Evolutionary conservation across 108 stramenopile genomes (phyloP).

Genomic region (Skeletonema tropicum): DNA sequence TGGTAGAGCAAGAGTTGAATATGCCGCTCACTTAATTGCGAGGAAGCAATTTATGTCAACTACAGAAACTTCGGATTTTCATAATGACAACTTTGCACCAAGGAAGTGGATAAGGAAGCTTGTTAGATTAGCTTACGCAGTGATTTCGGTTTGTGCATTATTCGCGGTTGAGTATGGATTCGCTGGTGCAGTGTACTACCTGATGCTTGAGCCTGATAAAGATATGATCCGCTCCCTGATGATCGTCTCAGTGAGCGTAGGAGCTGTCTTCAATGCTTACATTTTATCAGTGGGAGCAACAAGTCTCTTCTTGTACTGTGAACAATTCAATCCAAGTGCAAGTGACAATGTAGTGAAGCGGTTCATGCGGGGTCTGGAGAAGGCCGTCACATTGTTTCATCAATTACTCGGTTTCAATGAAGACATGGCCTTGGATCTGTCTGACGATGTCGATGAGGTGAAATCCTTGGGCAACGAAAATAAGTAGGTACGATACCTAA

Average conservation of each 20-base stretch:
- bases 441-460: constrained; percentile 15
- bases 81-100: constrained; percentile 38
- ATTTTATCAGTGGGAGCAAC: constrained; percentile 24
- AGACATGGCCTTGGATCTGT: constrained; percentile 33
- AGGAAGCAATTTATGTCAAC: constrained; percentile 47
- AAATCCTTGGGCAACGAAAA: neutral
- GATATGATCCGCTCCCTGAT: constrained; percentile 34
- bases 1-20: constrained; percentile 43
- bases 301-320: constrained; percentile 6
- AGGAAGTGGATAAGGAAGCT: constrained; percentile 11
- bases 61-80: constrained; percentile 36
- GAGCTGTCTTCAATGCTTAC: constrained; percentile 41
- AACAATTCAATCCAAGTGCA: constrained; percentile 2
- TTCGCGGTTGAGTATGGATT: constrained; percentile 34
- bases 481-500: neutral
- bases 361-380: constrained; percentile 12
- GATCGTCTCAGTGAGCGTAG: constrained; percentile 25
- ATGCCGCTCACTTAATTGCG: constrained; percentile 44
- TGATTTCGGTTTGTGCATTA: constrained; percentile 17
- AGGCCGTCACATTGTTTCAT: constrained; percentile 33
- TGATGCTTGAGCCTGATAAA: neutral
- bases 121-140: constrained; percentile 5
- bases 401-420: constrained; percentile 33
- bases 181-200: constrained; percentile 26
- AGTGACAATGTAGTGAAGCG: neutral